Base-by-base conservation (phyloP, 2,329 filamentous ascomycete genomes). In the Fonsecaea pugnacius region DNA sequence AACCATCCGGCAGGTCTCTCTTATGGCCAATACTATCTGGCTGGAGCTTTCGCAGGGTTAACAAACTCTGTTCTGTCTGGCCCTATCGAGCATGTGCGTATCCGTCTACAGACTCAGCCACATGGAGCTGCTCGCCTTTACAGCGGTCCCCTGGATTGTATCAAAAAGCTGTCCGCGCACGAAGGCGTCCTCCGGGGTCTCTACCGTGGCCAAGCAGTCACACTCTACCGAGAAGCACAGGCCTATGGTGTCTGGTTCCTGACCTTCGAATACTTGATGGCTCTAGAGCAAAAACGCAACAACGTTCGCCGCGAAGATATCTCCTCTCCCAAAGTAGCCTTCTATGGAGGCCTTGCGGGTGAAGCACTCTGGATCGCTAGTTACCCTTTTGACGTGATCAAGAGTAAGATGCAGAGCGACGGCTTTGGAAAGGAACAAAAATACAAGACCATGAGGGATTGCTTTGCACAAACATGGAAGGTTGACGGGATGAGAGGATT, bases 361-460 rank as follows among this genome's bases (percentile, higher is more conserved):
- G 95, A 99, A 83, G 91, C 88, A 58, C 85, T 99, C 63, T 99
- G 95, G 95, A 82, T 99, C 61, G 85, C 85, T 38, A 96, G 92
- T 75, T 99, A 99, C 79, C 95, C 95, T 24, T 90, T 99, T 70
- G 95, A 99, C 79, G 94, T 99, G 32, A 80, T 99, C 79, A 99
- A 99, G 90, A 96, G 92, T 80, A 98, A 96, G 86, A 97, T 98
- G 94, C 95, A 99, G 85, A 96, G 90, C 64, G 95, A 99, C 79
- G 93, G 91, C 0, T 95, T 97, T 75, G 92, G 91, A 2, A 77
- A 76, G 55, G 80, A 85, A 68, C 87, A 89, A 81, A 84, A 84
- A 75, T 99, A 90, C 79, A 86, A 81, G 76, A 89, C 82, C 62
- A 97, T 97, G 94, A 85, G 89, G 58, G 91, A 96, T 78, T 96